Evolutionary conservation across 345 rosid species (phyloP), one percentile per base, ranked within the genome.

Genomic region (Citrus cavaleriei): DNA sequence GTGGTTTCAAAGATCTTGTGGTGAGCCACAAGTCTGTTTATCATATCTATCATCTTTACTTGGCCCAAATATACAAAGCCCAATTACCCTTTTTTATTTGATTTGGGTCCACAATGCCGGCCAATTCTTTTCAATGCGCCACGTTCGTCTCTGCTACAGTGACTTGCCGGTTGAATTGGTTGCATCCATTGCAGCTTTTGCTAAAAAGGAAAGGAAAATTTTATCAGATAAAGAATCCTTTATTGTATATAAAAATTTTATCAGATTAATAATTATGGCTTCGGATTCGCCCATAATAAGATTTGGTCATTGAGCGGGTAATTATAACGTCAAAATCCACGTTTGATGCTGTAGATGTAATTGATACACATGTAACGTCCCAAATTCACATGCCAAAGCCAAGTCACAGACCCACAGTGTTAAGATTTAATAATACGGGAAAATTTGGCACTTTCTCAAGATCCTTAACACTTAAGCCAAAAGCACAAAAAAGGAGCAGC

Each of bases 401-500:
- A 27, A 49, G 37, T 46, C 59, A 70, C 55, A 46, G 58, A 27
- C 37, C 35, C 73, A 70, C 73, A 37, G 71, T 68, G 12, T 9
- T n/a, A 19, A 70, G 74, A 49, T 9, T 71, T 54, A 51, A 54
- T 10, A 37, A 10, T 8, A 64, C 62, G 70, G 71, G 78, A 21
- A 18, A 13, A 46, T 3, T 21, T 38, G 68, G 12, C 62, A 35
- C 67, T 42, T 16, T n/a, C 59, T 54, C 30, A 18, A 67, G 24
- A 77, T 59, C 70, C 87, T 84, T 84, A 68, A 9, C 74, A 46
- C n/a, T 60, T 55, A 81, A 84, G 87, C 7, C 67, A 75, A 75
- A 46, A 46, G 18, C 16, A 46, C 18, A 3, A 42, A 46, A 46
- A 13, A 46, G 5, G 51, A 3, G 51, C 51, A 46, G 51, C 5